These are phyloP conservation scores for Penicillium sumatraense DNA, from an alignment of 2,329 filamentous ascomycete species.

Conservation along the genomic window DNA sequence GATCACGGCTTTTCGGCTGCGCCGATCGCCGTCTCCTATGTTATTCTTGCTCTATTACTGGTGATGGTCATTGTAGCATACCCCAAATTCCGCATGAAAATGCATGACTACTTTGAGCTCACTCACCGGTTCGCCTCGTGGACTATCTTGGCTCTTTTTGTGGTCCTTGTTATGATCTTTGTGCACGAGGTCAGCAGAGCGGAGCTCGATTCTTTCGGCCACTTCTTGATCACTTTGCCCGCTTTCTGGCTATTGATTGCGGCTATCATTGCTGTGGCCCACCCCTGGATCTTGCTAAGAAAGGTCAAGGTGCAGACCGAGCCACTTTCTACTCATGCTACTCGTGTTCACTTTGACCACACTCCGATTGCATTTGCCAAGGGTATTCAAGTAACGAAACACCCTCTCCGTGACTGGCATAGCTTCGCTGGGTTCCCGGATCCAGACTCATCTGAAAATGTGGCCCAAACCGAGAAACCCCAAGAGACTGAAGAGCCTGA, in stretches of 20 bases:
- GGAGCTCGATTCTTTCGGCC: conserved; percentile 40
- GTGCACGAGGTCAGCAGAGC: conserved; percentile 46
- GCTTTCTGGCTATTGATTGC: conserved; percentile 70
- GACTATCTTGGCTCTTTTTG: conserved; percentile 67
- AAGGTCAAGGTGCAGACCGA: conserved; percentile 68
- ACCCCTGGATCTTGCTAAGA: conserved; percentile 74
- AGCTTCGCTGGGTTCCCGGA: conserved; percentile 74
- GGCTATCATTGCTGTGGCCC: conserved; percentile 67
- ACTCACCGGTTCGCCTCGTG: conserved; percentile 74
- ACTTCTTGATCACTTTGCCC: conserved; percentile 51
- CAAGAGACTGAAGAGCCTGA: neutral
- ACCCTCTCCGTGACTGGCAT: conserved; percentile 74
- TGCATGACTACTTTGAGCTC: conserved; percentile 72
- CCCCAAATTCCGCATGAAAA: conserved; percentile 63
- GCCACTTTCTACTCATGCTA: conserved; percentile 71
- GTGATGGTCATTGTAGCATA: conserved; percentile 66
- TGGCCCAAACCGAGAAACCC: neutral
- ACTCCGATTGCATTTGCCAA: conserved; percentile 56
- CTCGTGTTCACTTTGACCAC: conserved; percentile 71
- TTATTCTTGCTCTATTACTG: conserved; percentile 62
- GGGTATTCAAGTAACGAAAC: conserved; percentile 63
- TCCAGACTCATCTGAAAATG: conserved; percentile 42
- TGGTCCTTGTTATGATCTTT: conserved; percentile 64
- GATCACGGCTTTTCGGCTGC: conserved; percentile 30
- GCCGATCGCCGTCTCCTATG: conserved; percentile 59